A percentile compares a stretch with the other conserved stretches of the same genome.
phyloP scores from a whole-genome alignment of 768 basidiomycete genomes.

The Russula virescens region DNA sequence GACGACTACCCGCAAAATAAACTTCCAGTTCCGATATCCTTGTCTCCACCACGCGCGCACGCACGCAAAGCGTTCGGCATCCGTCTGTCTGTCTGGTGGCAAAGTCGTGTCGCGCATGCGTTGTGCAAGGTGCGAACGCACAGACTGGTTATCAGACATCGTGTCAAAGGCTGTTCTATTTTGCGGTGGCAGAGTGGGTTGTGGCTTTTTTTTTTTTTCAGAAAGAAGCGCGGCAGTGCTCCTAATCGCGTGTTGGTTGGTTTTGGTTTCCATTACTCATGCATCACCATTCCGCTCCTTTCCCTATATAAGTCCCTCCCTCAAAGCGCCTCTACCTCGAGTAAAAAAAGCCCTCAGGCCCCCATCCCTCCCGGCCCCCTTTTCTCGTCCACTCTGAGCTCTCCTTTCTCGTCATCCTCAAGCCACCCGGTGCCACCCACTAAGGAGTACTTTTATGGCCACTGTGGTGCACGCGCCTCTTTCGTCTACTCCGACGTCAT shows the following conservation, averaged over 20 bases:
- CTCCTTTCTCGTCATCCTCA: background rate
- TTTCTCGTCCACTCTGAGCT: background rate
- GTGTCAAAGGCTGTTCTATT: no score
- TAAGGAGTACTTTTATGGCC: conserved; percentile 12
- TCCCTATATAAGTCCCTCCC: conserved; percentile 6
- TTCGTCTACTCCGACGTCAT: conserved; percentile 4
- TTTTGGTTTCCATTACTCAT: conserved; percentile 5
- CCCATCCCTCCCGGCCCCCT: background rate
- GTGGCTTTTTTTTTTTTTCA: background rate
- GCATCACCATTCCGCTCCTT: background rate
- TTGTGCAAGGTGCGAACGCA: no score
- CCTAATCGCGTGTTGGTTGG: conserved; percentile 9
- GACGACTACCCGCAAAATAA: background rate
- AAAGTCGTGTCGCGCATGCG: no score
- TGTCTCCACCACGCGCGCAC: no score
- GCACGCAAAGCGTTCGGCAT: no score
- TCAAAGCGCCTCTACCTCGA: background rate
- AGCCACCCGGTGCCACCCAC: background rate
- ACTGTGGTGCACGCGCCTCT: conserved; percentile 8
- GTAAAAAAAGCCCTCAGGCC: background rate
- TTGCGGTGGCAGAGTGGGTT: no score
- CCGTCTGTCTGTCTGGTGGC: no score
- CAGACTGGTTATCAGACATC: no score
- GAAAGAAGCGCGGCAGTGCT: background rate
- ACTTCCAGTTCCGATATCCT: background rate